Percentiles rank a stretch among this genome's conserved stretches.
phyloP scores from a whole-genome alignment of 192 early-diverging fungal species.

The Helicostylum pulchrum region DNA sequence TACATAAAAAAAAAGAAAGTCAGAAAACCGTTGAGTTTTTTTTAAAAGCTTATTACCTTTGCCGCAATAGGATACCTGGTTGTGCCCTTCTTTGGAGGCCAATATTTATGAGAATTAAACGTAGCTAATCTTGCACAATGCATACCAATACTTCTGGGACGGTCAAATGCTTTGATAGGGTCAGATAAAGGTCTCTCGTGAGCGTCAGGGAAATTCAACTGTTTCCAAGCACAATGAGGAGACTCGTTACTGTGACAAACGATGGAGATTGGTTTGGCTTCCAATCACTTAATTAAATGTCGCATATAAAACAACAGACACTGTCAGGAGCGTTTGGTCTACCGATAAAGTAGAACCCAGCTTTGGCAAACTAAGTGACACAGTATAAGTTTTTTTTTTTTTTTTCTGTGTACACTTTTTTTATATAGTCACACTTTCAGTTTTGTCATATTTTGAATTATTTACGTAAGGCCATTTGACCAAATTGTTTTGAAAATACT shows the following conservation, averaged over 20 bases:
- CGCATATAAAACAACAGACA: constrained; percentile 16
- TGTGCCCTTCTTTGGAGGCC: constrained; percentile 6
- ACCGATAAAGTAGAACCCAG: constrained; percentile 19
- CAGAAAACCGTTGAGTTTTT: too few relatives aligned
- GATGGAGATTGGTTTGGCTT: constrained; percentile 12
- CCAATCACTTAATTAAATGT: constrained; percentile 15
- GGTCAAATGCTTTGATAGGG: background rate
- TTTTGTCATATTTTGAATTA: background rate
- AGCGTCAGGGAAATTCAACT: constrained; percentile 14
- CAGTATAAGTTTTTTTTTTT: background rate
- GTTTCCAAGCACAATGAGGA: constrained; percentile 8
- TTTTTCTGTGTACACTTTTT: background rate
- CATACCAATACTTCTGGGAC: constrained; percentile 5
- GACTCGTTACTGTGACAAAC: background rate
- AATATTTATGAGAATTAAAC: constrained; percentile 7
- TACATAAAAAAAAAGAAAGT: background rate
- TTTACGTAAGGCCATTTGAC: background rate
- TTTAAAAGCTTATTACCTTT: background rate
- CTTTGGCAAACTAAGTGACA: constrained; percentile 20
- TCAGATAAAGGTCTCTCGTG: background rate
- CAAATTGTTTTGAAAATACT: background rate
- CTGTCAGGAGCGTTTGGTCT: background rate
- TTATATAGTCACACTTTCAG: background rate
- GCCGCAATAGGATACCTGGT: background rate
- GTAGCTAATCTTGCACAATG: constrained; percentile 10